These are phyloP conservation scores for Ballota nigra DNA, from an alignment of 257 asterid species.

Conservation along the genomic window DNA sequence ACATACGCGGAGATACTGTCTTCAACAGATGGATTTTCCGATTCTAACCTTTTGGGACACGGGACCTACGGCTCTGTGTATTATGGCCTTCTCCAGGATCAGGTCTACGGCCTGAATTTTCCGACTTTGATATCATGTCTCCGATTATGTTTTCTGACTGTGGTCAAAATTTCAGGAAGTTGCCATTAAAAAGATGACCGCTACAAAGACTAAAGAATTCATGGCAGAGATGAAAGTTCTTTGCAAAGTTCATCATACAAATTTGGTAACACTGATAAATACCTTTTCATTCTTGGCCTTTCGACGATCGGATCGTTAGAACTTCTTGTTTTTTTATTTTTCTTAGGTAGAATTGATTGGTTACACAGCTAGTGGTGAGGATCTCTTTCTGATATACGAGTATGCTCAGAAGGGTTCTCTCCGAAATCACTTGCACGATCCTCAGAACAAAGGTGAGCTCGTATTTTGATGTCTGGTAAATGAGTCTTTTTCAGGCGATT, in stretches of 20 bases:
- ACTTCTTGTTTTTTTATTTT: constrained; percentile 19
- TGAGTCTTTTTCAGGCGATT: neutral
- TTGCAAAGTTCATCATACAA: constrained; percentile 95
- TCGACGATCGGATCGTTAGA: neutral
- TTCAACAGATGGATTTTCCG: constrained; percentile 83
- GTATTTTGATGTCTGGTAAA: neutral
- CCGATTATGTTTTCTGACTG: constrained; percentile 12
- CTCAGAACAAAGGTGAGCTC: constrained; percentile 71
- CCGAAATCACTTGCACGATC: constrained; percentile 84
- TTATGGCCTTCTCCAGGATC: constrained; percentile 78
- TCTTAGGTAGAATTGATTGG: constrained; percentile 94
- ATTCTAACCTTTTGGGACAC: constrained; percentile 85
- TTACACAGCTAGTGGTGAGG: constrained; percentile 76
- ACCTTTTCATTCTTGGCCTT: neutral
- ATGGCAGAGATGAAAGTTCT: constrained; percentile 93
- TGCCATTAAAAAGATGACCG: constrained; percentile 85
- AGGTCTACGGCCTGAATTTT: constrained; percentile 47
- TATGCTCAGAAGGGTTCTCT: constrained; percentile 92
- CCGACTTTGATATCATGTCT: neutral
- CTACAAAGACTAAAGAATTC: constrained; percentile 87
- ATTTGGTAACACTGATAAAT: constrained; percentile 64
- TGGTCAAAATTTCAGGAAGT: constrained; percentile 63
- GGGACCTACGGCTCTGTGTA: constrained; percentile 95
- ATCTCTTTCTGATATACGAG: constrained; percentile 85
- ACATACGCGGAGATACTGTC: constrained; percentile 62